Base-by-base conservation (phyloP, 345 rosid genomes). In the Fremontodendron californicum region DNA sequence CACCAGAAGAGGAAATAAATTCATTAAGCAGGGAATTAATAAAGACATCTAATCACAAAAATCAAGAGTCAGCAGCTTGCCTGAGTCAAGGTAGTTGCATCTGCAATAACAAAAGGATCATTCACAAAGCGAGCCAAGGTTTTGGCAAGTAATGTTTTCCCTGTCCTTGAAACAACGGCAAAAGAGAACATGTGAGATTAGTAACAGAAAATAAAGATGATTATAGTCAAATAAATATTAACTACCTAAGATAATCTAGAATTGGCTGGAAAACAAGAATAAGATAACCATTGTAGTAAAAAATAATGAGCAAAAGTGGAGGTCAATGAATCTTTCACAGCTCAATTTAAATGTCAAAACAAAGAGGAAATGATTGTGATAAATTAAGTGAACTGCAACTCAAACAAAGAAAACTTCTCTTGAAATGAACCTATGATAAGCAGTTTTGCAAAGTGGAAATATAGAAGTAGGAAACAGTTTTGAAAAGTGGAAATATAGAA, bases 81-180 rank as follows among this genome's bases (percentile, higher is more conserved):
- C 98, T 94, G 97, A 78, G 98, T 94, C 81, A 94, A 87, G 23
- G 98, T 92, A 45, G 98, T 94, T 45, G 98, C 97, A 88, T 94
- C 98, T 18, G 97, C 88, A 77, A 92, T 94, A 75, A 92, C 97
- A 83, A 94, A 94, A 39, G 98, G 98, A 54, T 92, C 98, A 89
- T 94, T n/a, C n/a, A n/a, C n/a, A n/a, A n/a, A n/a, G n/a, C n/a
- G n/a, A n/a, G n/a, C n/a, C n/a, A n/a, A n/a, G n/a, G n/a, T n/a
- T n/a, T n/a, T n/a, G n/a, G n/a, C n/a, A n/a, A n/a, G n/a, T n/a
- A n/a, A n/a, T n/a, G n/a, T n/a, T n/a, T n/a, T n/a, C n/a, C n/a
- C n/a, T n/a, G n/a, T n/a, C n/a, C n/a, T n/a, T n/a, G n/a, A 85
- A 82, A 91, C 80, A 88, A 78, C 68, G 80, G 68, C 73, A 79